Conservation (phyloP, 176 grass and related monocot species). For the Oryza coarctata region DNA sequence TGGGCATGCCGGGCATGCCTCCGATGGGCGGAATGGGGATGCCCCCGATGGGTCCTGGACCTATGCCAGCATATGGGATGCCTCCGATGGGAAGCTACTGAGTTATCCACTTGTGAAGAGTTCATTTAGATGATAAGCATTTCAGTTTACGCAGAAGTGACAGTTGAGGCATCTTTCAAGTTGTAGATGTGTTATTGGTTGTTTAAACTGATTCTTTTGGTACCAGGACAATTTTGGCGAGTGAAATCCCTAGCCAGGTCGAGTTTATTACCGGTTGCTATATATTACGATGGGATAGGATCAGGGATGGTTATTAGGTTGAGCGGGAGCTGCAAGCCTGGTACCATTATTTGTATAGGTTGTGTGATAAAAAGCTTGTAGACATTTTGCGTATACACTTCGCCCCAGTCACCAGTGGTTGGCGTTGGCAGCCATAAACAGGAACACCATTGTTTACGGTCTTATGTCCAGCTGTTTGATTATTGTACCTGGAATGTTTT, state of each 20-base stretch:
- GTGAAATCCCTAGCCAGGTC: constrained; percentile 31
- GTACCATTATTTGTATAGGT: constrained; percentile 60
- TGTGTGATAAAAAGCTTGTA: constrained; percentile 25
- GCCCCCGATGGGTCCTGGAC: constrained; percentile 78
- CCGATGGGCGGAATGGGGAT: constrained; percentile 50
- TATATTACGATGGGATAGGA: constrained; percentile 31
- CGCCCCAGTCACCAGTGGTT: neutral
- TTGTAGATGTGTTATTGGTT: constrained; percentile 41
- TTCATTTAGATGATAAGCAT: constrained; percentile 4
- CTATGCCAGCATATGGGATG: constrained; percentile 77
- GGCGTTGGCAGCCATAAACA: constrained; percentile 26
- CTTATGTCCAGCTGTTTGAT: neutral
- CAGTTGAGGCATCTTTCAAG: neutral
- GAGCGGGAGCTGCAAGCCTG: constrained; percentile 4
- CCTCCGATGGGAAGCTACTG: constrained; percentile 85
- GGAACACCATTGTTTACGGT: neutral
- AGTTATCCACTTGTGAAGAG: constrained; percentile 23
- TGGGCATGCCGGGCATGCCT: constrained; percentile 84
- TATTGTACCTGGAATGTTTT: constrained; percentile 19
- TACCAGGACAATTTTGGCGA: constrained; percentile 49
- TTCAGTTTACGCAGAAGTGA: neutral
- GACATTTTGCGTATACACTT: constrained; percentile 44
- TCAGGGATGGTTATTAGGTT: constrained; percentile 25
- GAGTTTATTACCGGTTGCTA: neutral
- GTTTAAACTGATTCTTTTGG: constrained; percentile 54